Percentiles rank a stretch among this genome's conserved stretches.
Conservation (phyloP, 805 yeast genomes). For the Metschnikowia rubicola region DNA sequence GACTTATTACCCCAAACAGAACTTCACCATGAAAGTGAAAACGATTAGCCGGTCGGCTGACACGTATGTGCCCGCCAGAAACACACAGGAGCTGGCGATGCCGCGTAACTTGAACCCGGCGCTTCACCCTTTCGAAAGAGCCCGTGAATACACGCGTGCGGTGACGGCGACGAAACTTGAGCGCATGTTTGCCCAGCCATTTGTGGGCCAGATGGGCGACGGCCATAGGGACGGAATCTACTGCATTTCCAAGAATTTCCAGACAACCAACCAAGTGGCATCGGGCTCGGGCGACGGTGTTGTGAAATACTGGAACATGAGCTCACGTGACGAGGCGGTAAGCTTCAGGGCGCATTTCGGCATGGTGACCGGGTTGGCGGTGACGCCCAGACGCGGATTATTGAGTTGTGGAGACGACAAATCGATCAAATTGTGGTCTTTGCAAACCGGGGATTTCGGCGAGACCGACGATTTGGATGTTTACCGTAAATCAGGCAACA, state of each 20-base stretch:
- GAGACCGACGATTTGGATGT: conserved; percentile 32
- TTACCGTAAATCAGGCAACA: conserved; percentile 23
- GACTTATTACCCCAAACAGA: neutral
- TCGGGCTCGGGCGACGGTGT: conserved; percentile 96
- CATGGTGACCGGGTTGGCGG: conserved; percentile 76
- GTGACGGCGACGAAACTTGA: conserved; percentile 93
- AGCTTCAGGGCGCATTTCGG: conserved; percentile 89
- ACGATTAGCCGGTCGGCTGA: conserved; percentile 89
- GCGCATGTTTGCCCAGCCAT: conserved; percentile 96
- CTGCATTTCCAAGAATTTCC: conserved; percentile 74
- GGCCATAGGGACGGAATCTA: conserved; percentile 97
- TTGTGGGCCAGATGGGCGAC: conserved; percentile 87
- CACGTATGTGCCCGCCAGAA: conserved; percentile 86
- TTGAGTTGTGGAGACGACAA: conserved; percentile 90
- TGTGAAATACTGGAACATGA: conserved; percentile 89
- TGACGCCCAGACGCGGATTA: conserved; percentile 59
- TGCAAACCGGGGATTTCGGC: conserved; percentile 51
- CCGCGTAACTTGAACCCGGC: conserved; percentile 93
- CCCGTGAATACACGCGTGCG: conserved; percentile 93
- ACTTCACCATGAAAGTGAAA: conserved; percentile 64
- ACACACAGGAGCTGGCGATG: conserved; percentile 80
- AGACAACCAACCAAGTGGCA: conserved; percentile 69
- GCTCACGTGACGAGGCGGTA: conserved; percentile 69
- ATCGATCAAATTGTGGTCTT: conserved; percentile 86
- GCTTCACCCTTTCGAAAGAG: conserved; percentile 94